A percentile compares a stretch with the other conserved stretches of the same genome.
Evolutionary conservation across 2,329 filamentous ascomycete genomes (phyloP).

Genomic region (Fusarium continuum): DNA sequence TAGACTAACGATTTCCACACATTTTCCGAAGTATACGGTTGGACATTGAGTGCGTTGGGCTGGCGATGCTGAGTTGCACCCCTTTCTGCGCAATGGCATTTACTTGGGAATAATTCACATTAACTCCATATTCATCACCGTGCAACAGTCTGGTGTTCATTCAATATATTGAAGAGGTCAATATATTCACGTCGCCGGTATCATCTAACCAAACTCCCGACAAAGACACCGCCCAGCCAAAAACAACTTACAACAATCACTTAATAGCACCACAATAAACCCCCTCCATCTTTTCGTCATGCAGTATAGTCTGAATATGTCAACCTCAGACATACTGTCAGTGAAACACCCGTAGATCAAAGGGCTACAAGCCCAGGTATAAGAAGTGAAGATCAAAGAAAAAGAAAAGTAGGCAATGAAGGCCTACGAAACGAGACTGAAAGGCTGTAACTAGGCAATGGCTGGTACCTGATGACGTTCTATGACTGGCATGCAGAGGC

Average conservation of each 20-base stretch:
- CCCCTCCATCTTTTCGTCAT: slow-evolving; percentile 8
- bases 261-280: slow-evolving; percentile 14
- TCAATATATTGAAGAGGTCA: slow-evolving; percentile 30
- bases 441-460: not conserved
- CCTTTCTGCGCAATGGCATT: not conserved
- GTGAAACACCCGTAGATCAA: slow-evolving; percentile 1
- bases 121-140: not conserved
- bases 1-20: slow-evolving; percentile 12
- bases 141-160: slow-evolving; percentile 11
- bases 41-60: not conserved
- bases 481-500: slow-evolving; percentile 29
- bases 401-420: slow-evolving; percentile 26
- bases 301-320: slow-evolving; percentile 1
- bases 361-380: slow-evolving; percentile 21
- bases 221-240: slow-evolving; percentile 9
- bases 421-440: slow-evolving; percentile 18
- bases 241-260: slow-evolving; percentile 8
- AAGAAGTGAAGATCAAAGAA: slow-evolving; percentile 18
- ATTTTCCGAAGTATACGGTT: not conserved
- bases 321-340: slow-evolving; percentile 2
- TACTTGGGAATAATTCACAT: not conserved
- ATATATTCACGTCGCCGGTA: slow-evolving; percentile 40
- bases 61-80: too few species aligned
- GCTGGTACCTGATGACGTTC: slow-evolving; percentile 5
- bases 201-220: slow-evolving; percentile 40